Evolutionary conservation across 805 yeast species (phyloP), one percentile per base, ranked within the genome.

Genomic region (Candida pseudofarinosa): DNA sequence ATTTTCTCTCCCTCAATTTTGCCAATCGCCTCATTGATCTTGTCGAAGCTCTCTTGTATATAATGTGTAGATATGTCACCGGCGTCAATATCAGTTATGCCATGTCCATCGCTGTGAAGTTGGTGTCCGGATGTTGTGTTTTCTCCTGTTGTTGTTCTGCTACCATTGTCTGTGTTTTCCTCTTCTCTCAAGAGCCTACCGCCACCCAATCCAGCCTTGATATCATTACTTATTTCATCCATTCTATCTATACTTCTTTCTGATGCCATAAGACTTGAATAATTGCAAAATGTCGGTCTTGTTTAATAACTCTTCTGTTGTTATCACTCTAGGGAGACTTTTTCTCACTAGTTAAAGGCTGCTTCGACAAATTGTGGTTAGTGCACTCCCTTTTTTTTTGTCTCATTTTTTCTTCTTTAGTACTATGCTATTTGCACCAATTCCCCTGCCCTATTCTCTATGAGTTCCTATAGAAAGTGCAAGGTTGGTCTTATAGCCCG

Each of bases 1-100:
- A 63, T 44, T 44, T 58, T 58, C 16, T 64, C 69, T 33, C 45
- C 46, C 41, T 66, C 71, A 10, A 62, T 42, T 44, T 59, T 54
- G 18, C 50, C 47, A 14, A 42, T 40, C 15, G 43, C 43, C 19
- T 40, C 42, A 28, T 45, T 41, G 6, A 45, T 38, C 40, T 45
- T 45, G 19, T 38, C 41, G 19, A 45, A 45, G 35, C 48, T 45
- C 17, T 41, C 48, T 45, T 45, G 48, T 15, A 41, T 45, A 30
- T 35, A 45, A 31, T 45, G 32, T 13, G 17, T 26, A 16, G 39
- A 37, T 15, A 37, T 20, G 18, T 28, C 39, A 14, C n/a, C 31
- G 5, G 19, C 39, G 5, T 37, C 39, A 14, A 37, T 37, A 3
- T 28, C 31, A 13, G 15, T 30, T 16, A 28, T n/a, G 3, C 39